phyloP scores from a whole-genome alignment of 352 stramenopile species.

The Phytophthora podocarpi region DNA sequence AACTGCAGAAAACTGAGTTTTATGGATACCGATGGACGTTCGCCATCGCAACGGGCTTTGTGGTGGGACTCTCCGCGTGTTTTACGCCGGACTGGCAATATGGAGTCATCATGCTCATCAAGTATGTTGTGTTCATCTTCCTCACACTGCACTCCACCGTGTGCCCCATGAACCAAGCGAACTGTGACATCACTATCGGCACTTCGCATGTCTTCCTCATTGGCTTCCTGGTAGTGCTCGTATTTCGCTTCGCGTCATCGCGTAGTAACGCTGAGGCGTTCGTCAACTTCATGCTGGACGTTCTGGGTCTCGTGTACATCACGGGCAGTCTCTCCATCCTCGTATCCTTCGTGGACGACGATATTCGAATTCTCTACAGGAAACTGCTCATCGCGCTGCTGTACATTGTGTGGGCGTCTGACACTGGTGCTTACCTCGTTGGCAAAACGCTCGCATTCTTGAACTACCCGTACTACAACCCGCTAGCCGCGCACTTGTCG shows the following conservation, averaged over 20 bases:
- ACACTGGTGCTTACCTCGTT: conserved; percentile 94
- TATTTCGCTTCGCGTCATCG: conserved; percentile 50
- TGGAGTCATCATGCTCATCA: conserved; percentile 42
- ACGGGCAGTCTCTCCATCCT: conserved; percentile 56
- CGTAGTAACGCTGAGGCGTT: conserved; percentile 36
- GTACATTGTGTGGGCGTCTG: conserved; percentile 79
- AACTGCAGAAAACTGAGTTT: conserved; percentile 56
- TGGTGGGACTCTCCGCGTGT: conserved; percentile 50
- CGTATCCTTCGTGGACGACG: conserved; percentile 66
- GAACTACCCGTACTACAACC: conserved; percentile 83
- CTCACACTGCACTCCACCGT: conserved; percentile 62
- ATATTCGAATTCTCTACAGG: conserved; percentile 51
- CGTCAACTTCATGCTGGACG: conserved; percentile 55
- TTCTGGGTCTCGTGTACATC: conserved; percentile 67
- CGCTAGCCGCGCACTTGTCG: conserved; percentile 88
- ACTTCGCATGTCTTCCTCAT: conserved; percentile 38
- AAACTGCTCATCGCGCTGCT: conserved; percentile 72
- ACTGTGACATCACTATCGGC: conserved; percentile 40
- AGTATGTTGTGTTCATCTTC: conserved; percentile 56
- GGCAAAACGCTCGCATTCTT: conserved; percentile 86
- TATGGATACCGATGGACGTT: conserved; percentile 55
- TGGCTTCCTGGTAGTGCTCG: conserved; percentile 44
- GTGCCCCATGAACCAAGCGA: conserved; percentile 64
- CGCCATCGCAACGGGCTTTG: conserved; percentile 39
- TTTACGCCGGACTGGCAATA: conserved; percentile 60